A percentile compares a stretch with the other conserved stretches of the same genome.
Conservation (phyloP, 352 stramenopile genomes). For the Blastocystis sp. region DNA sequence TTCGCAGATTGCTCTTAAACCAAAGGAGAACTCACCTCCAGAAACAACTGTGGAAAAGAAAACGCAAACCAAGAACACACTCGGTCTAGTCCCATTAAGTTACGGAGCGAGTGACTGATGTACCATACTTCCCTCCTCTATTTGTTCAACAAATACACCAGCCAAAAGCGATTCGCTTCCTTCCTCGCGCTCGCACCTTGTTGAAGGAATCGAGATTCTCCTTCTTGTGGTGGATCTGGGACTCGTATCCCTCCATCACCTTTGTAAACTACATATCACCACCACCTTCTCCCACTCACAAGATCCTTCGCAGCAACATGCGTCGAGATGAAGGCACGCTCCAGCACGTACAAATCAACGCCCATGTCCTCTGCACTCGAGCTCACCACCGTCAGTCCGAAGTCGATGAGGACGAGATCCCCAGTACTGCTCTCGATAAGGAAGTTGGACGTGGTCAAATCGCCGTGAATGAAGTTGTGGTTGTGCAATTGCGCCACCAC, state of each 20-base stretch:
- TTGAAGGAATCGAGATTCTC: slow-evolving; percentile 85
- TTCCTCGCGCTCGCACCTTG: slow-evolving; percentile 84
- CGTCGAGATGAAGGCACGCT: slow-evolving; percentile 87
- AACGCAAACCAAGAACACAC: background rate
- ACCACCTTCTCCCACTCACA: background rate
- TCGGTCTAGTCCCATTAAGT: background rate
- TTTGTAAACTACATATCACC: slow-evolving; percentile 82
- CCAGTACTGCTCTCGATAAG: slow-evolving; percentile 74
- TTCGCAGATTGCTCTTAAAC: too few species aligned
- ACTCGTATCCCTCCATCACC: slow-evolving; percentile 85
- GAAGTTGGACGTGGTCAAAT: slow-evolving; percentile 80
- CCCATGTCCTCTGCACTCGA: slow-evolving; percentile 83
- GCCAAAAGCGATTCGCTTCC: slow-evolving; percentile 88
- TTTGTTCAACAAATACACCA: slow-evolving; percentile 76
- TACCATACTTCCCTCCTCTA: background rate
- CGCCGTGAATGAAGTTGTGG: slow-evolving; percentile 78
- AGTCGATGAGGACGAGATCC: slow-evolving; percentile 76
- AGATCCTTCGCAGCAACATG: slow-evolving; percentile 80
- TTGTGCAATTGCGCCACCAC: slow-evolving; percentile 78
- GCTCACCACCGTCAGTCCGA: slow-evolving; percentile 75
- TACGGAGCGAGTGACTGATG: background rate
- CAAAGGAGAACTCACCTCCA: background rate
- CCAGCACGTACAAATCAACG: slow-evolving; percentile 90
- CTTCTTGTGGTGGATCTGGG: slow-evolving; percentile 79
- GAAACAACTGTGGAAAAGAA: background rate